Percentiles rank a stretch among this genome's conserved stretches.
These are phyloP conservation scores for Pleurotus tuoliensis DNA, from an alignment of 768 basidiomycete genomes.

Conservation along the genomic window DNA sequence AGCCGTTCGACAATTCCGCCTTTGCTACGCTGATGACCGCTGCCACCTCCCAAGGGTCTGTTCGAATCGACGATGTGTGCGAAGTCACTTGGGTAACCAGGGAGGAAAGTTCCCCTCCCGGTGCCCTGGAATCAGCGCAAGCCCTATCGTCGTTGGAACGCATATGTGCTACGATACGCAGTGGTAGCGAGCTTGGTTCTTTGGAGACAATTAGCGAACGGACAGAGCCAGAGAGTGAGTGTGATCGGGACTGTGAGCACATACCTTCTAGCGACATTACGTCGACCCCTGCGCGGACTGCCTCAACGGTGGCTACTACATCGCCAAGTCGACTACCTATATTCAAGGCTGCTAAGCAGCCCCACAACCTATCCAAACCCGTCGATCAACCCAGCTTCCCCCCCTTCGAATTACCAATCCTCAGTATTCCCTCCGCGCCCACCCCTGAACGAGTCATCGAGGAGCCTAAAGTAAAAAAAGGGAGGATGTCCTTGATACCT, in stretches of 20 bases:
- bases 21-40: not conserved
- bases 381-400: not conserved
- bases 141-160: conserved; percentile 1
- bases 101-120: not conserved
- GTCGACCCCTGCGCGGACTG: not conserved
- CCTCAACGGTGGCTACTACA: not conserved
- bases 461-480: not conserved
- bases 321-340: not conserved
- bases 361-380: not conserved
- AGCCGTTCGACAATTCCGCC: conserved; percentile 8
- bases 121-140: not conserved
- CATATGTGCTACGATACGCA: not conserved
- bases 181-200: conserved; percentile 1
- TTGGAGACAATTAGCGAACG: conserved; percentile 6
- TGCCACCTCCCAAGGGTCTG: not conserved
- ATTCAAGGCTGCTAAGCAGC: not conserved
- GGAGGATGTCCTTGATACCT: not conserved
- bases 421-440: not conserved
- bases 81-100: not conserved
- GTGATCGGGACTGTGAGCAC: not conserved
- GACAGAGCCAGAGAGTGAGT: conserved; percentile 3
- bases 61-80: not conserved
- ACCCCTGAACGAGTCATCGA: not conserved
- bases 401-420: not conserved
- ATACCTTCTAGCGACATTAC: not conserved